A percentile compares a stretch with the other conserved stretches of the same genome.
Evolutionary conservation across 225 moss, liverwort and hornwort genomes (phyloP).

Genomic region (Climacium dendroides): DNA sequence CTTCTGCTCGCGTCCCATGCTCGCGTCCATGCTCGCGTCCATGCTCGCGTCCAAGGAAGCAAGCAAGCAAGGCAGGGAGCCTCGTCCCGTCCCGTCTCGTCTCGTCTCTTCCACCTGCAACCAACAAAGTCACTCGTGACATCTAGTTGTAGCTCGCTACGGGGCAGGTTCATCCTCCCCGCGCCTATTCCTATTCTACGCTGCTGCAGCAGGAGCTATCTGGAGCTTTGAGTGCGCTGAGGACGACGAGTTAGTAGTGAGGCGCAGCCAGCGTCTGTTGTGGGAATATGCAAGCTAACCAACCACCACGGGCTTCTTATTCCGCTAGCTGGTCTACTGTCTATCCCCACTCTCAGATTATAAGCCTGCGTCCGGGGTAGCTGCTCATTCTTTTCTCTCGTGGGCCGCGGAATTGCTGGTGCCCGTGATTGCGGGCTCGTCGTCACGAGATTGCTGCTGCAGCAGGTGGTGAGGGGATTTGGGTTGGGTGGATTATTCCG

Average conservation of each 20-base stretch:
- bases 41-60: neutral
- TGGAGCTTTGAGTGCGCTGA: neutral
- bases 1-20: neutral
- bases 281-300: neutral
- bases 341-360: neutral
- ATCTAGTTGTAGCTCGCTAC: neutral
- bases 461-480: neutral
- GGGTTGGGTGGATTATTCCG: neutral
- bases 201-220: neutral
- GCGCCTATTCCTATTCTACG: neutral
- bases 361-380: neutral
- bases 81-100: no score
- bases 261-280: neutral
- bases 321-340: neutral
- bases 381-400: neutral
- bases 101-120: neutral
- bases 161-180: neutral
- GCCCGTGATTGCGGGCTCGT: neutral
- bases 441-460: neutral
- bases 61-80: neutral
- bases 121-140: constrained; percentile 1
- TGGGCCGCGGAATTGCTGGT: neutral
- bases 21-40: neutral
- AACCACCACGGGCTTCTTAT: constrained; percentile 1
- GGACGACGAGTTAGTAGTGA: neutral